These are phyloP conservation scores for Fistulinella prunicolor DNA, from an alignment of 768 basidiomycete species.

Conservation along the genomic window DNA sequence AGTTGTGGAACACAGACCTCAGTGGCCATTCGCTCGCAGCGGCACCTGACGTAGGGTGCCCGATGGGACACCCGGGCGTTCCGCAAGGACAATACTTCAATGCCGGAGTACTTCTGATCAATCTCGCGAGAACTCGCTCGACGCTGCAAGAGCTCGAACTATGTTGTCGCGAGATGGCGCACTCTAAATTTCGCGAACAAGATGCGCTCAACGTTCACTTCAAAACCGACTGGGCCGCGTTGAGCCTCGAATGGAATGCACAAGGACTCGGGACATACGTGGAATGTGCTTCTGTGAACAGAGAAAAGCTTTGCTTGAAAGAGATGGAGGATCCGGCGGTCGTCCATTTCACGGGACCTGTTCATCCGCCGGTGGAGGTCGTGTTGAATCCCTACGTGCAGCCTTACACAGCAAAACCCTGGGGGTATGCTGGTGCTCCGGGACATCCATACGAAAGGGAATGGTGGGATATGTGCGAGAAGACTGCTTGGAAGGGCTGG, in stretches of 20 bases:
- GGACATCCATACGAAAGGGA: conserved; percentile 46
- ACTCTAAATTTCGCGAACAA: conserved; percentile 43
- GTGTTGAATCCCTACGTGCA: conserved; percentile 52
- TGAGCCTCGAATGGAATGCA: conserved; percentile 51
- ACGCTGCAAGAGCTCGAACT: conserved; percentile 25
- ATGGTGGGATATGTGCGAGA: conserved; percentile 45
- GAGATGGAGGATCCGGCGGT: conserved; percentile 42
- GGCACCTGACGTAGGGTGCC: conserved; percentile 46
- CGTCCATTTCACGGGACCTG: conserved; percentile 59
- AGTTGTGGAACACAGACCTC: conserved; percentile 47
- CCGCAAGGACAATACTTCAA: conserved; percentile 46
- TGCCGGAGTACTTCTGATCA: conserved; percentile 51
- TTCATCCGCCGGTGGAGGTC: conserved; percentile 43
- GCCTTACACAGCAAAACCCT: conserved; percentile 53
- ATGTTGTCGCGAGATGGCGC: conserved; percentile 24
- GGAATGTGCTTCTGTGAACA: conserved; percentile 31
- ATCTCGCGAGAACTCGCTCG: conserved; percentile 40
- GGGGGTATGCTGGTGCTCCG: conserved; percentile 54
- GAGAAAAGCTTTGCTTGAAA: conserved; percentile 32
- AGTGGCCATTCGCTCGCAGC: conserved; percentile 43
- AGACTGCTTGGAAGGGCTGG: conserved; percentile 44
- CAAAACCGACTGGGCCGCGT: conserved; percentile 37
- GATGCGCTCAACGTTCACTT: conserved; percentile 52
- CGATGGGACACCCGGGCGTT: conserved; percentile 43
- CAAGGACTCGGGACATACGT: conserved; percentile 58